Evolutionary conservation across 371 early-diverging fungal genomes (phyloP).

Genomic region (Ordospora colligata): DNA sequence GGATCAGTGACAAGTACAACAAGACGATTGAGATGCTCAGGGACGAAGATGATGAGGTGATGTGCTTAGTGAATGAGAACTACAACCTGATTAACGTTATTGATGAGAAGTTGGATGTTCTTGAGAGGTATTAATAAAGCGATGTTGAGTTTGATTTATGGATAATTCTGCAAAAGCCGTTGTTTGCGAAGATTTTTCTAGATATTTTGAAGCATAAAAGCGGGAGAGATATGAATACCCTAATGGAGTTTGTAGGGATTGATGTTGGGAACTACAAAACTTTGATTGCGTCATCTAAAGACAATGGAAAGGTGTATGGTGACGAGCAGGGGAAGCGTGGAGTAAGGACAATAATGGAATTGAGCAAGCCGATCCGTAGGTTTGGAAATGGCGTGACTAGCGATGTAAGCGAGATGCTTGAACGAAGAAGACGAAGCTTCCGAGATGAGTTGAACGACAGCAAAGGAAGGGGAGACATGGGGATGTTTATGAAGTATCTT

Average conservation of each 20-base stretch:
- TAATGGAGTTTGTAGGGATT: conserved; percentile 47
- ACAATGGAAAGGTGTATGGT: conserved; percentile 33
- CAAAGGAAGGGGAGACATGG: background rate
- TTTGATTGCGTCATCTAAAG: conserved; percentile 27
- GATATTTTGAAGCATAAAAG: conserved; percentile 24
- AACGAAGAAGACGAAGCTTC: conserved; percentile 35
- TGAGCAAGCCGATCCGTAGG: conserved; percentile 34
- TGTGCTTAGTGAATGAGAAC: conserved; percentile 56
- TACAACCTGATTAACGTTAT: conserved; percentile 33
- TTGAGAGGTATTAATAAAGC: conserved; percentile 36
- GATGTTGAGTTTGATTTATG: background rate
- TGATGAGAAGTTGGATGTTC: conserved; percentile 48
- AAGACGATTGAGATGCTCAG: conserved; percentile 33
- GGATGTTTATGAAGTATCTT: conserved; percentile 52
- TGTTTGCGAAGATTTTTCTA: conserved; percentile 12
- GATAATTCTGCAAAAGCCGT: background rate
- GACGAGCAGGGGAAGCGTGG: conserved; percentile 47
- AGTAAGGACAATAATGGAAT: conserved; percentile 39
- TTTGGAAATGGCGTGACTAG: conserved; percentile 52
- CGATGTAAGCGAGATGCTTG: conserved; percentile 12
- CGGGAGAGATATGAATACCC: background rate
- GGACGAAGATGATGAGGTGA: conserved; percentile 54
- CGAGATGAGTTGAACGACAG: conserved; percentile 3
- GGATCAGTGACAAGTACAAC: conserved; percentile 46
- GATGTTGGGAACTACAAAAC: conserved; percentile 55